A percentile compares a stretch with the other conserved stretches of the same genome.
Conservation (phyloP, 2,329 filamentous ascomycete species). For the Neofusicoccum ribis region DNA sequence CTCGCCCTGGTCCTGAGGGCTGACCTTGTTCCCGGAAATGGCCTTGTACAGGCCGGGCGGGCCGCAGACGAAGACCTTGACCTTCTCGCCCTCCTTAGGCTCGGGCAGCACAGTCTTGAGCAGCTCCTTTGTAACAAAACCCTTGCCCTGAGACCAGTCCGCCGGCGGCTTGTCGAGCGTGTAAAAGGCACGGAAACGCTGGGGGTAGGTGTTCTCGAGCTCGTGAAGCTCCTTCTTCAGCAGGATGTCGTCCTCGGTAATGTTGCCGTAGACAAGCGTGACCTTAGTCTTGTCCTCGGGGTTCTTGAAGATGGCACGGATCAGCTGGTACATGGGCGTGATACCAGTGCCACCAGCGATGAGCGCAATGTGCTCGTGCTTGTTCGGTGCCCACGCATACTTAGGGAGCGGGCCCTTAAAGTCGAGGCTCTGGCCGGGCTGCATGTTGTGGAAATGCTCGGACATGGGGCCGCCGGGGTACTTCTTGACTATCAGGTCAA, state of each 20-base stretch:
- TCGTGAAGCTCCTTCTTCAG: constrained; percentile 81
- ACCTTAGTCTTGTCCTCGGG: constrained; percentile 97
- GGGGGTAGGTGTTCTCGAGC: constrained; percentile 92
- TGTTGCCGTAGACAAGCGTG: constrained; percentile 90
- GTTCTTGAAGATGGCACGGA: constrained; percentile 91
- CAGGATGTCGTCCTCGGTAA: constrained; percentile 86
- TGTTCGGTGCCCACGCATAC: constrained; percentile 86
- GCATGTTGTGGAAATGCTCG: constrained; percentile 79
- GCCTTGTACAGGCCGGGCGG: constrained; percentile 93
- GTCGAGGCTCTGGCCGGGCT: constrained; percentile 76
- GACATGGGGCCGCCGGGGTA: constrained; percentile 94
- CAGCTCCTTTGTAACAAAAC: constrained; percentile 85
- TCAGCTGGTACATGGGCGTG: constrained; percentile 96
- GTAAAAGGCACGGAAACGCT: constrained; percentile 95
- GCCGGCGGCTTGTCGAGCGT: constrained; percentile 81
- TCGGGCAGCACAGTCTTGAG: constrained; percentile 93
- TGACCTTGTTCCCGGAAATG: constrained; percentile 85
- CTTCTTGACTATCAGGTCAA: constrained; percentile 89
- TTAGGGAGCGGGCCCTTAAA: constrained; percentile 97
- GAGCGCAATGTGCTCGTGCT: constrained; percentile 84
- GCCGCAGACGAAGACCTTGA: constrained; percentile 96
- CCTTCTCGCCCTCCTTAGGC: constrained; percentile 78
- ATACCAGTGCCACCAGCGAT: constrained; percentile 96
- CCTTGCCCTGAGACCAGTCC: constrained; percentile 74
- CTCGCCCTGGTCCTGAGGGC: constrained; percentile 92